phyloP scores from a whole-genome alignment of 1,284 basidiomycete species.

The Ceratobasidium sp. region DNA sequence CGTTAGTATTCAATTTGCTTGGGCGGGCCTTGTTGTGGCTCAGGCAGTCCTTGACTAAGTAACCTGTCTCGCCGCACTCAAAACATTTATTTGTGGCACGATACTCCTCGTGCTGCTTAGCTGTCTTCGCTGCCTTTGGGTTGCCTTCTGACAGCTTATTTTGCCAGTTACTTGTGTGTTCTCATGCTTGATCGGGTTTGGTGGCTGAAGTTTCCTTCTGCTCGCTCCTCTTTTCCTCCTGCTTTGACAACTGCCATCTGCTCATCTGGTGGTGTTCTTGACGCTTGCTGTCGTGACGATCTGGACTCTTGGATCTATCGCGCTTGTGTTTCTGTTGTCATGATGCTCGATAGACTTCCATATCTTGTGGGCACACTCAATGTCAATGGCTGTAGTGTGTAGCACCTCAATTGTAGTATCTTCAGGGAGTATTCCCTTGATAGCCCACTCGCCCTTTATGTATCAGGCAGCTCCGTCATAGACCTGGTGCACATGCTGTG shows the following conservation, averaged over 20 bases:
- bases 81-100: conserved; percentile 45
- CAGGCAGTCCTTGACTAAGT: conserved; percentile 44
- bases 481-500: background rate
- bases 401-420: conserved; percentile 5
- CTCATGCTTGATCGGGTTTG: no score
- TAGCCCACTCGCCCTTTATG: background rate
- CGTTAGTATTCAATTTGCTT: background rate
- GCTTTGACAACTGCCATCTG: background rate
- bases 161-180: no score
- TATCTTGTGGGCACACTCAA: conserved; percentile 13
- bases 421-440: background rate
- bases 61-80: conserved; percentile 25
- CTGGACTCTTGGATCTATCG: background rate
- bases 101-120: conserved; percentile 20
- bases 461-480: background rate
- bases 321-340: background rate
- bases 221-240: background rate
- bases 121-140: background rate
- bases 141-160: background rate
- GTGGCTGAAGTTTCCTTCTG: background rate
- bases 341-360: background rate
- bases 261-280: background rate
- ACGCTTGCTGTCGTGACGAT: background rate
- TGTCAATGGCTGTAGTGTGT: background rate
- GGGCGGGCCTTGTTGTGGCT: conserved; percentile 13